phyloP scores from a whole-genome alignment of 192 early-diverging fungal species.

The Coemansia sp. region DNA sequence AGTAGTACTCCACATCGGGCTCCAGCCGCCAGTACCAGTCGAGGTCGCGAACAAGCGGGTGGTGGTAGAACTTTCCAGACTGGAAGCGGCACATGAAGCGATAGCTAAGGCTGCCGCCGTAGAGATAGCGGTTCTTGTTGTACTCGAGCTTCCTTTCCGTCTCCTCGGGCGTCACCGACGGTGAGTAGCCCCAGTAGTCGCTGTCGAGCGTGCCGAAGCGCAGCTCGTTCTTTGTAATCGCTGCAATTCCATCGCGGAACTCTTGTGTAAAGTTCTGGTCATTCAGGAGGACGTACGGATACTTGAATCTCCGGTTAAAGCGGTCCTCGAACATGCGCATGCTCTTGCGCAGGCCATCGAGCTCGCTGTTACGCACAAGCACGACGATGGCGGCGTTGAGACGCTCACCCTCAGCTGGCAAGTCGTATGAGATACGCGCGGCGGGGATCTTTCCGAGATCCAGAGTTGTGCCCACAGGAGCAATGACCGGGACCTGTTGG shows the following conservation, averaged over 20 bases:
- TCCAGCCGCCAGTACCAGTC: constrained; percentile 92
- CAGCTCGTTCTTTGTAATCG: constrained; percentile 45
- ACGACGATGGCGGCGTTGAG: constrained; percentile 62
- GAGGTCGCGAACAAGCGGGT: constrained; percentile 63
- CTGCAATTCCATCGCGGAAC: constrained; percentile 57
- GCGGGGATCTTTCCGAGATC: constrained; percentile 14
- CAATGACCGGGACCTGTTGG: neutral
- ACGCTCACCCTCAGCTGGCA: constrained; percentile 34
- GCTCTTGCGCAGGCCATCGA: constrained; percentile 56
- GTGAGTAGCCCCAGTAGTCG: constrained; percentile 48
- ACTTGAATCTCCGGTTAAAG: constrained; percentile 69
- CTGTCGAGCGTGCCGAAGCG: constrained; percentile 39
- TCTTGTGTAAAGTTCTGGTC: constrained; percentile 68
- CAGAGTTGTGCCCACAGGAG: constrained; percentile 3
- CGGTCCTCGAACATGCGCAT: constrained; percentile 64
- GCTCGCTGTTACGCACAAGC: constrained; percentile 68
- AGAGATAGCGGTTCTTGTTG: constrained; percentile 58
- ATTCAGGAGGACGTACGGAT: constrained; percentile 81
- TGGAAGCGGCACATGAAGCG: constrained; percentile 84
- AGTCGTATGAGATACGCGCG: constrained; percentile 37
- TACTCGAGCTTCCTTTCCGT: constrained; percentile 32
- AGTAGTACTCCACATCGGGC: constrained; percentile 78
- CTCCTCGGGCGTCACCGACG: constrained; percentile 39
- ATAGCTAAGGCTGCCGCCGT: constrained; percentile 73
- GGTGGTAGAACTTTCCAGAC: constrained; percentile 57